Base-by-base conservation (phyloP, 2,329 filamentous ascomycete species). In the Xylariaceae sp. region DNA sequence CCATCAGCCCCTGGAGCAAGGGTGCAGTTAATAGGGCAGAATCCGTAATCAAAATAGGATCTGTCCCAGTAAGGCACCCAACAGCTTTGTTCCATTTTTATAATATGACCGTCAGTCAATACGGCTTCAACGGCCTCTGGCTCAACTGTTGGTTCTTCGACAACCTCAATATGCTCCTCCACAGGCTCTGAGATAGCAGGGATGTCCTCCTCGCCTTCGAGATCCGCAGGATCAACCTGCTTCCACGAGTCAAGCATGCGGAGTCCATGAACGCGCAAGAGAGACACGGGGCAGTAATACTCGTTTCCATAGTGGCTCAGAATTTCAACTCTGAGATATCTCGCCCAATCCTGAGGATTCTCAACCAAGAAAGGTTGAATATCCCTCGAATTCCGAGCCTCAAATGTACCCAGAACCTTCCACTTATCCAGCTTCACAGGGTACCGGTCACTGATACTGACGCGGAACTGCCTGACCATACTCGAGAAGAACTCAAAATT, bases 401-500 rank as follows among this genome's bases (percentile, higher is more conserved):
- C 90, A 66, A 94, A 97, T 0, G 86, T 88, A 5, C 92, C 94
- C 51, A 97, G 74, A 49, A 91, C 86, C 66, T 88, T 91, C 94
- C 94, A 99, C 67, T 94, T 90, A 53, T 96, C 92, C 58, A 84
- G 75, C 74, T 97, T 97, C 56, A 94, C 89, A 0, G 94, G 94
- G 74, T 97, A 97, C 58, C 91, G 86, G 75, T 97, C 94, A 59
- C 92, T 95, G 52, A 97, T 93, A 71, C 90, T 95, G 66, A 97
- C 86, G 55, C 89, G 84, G 73, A 99, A 97, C 52, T 87, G 89
- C 56, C 92, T 88, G 68, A 97, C 89, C 82, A 96, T 97, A 71
- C 92, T 97, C 57, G 92, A 96, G 78, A 99, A 99, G 78, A 99
- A 99, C 74, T 99, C 94, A 69, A 95, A 99, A 73, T 99, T 99